phyloP scores from a whole-genome alignment of 202 grass and related monocot species.

The Carex sylvatica region DNA sequence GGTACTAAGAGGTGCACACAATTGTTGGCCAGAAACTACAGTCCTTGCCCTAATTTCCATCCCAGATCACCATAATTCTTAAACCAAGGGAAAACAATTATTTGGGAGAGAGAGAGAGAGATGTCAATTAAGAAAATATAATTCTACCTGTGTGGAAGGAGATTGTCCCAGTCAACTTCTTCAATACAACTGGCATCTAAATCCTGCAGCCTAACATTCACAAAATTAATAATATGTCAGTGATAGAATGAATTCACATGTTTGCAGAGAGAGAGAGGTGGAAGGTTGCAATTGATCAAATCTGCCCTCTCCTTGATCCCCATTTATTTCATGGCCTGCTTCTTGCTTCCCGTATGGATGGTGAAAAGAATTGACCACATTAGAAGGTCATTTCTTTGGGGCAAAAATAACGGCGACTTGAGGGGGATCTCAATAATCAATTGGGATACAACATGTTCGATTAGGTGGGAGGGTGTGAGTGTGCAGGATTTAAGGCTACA shows the following conservation, averaged over 20 bases:
- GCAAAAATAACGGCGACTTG: no score
- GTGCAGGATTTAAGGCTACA: no score
- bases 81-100: neutral
- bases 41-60: neutral
- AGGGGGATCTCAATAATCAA: no score
- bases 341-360: no score
- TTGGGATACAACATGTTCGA: no score
- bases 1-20: neutral
- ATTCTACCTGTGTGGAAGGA: constrained; percentile 67
- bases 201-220: constrained; percentile 52
- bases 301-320: no score
- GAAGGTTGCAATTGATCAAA: no score
- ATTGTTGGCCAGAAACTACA: neutral
- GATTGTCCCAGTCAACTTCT: constrained; percentile 85
- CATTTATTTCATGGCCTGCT: no score
- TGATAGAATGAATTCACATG: neutral
- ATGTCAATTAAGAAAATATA: constrained; percentile 15
- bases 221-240: constrained; percentile 13
- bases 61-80: neutral
- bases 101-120: neutral
- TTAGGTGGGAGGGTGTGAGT: no score
- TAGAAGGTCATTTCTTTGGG: no score
- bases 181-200: constrained; percentile 65
- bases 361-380: no score
- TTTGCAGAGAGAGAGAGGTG: neutral